Percentiles rank a stretch among this genome's conserved stretches.
These are phyloP conservation scores for Suhomyces bribrorum DNA, from an alignment of 1,139 yeast genomes.

Conservation along the genomic window DNA sequence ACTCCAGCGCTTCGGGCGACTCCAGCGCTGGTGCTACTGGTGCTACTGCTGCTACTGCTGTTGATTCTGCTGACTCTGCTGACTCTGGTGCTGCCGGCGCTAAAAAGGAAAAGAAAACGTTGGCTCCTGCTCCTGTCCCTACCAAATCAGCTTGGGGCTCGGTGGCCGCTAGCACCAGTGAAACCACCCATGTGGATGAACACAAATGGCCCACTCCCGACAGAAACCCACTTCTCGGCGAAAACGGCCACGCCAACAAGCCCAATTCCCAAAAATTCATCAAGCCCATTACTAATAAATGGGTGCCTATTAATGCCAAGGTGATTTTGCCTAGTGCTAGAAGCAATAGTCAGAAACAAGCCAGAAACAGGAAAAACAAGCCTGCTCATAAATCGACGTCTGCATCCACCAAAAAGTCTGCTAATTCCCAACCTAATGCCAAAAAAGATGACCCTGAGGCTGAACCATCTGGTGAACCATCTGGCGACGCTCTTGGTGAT, in stretches of 20 bases:
- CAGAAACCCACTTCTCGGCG: conserved; percentile 28
- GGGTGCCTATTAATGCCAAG: conserved; percentile 86
- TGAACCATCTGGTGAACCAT: conserved; percentile 1
- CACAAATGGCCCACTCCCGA: conserved; percentile 64
- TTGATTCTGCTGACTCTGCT: conserved; percentile 10
- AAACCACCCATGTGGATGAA: conserved; percentile 37
- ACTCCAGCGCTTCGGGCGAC: no score
- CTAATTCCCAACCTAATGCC: conserved; percentile 3
- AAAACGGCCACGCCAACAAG: conserved; percentile 28
- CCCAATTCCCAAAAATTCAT: conserved; percentile 48
- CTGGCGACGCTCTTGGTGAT: conserved; percentile 1
- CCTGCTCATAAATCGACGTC: conserved; percentile 16
- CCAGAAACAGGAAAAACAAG: conserved; percentile 39
- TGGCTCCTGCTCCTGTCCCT: conserved; percentile 82
- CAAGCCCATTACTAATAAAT: conserved; percentile 71
- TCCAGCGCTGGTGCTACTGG: conserved; percentile 13
- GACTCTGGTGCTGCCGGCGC: conserved; percentile 7
- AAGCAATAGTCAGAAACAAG: conserved; percentile 29
- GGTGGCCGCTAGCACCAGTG: conserved; percentile 24
- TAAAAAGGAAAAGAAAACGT: conserved; percentile 38
- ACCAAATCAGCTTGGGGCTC: conserved; percentile 70
- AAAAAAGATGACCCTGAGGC: conserved; percentile 12
- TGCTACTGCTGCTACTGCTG: conserved; percentile 11
- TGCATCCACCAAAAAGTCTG: conserved; percentile 12
- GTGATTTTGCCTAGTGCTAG: conserved; percentile 52